Evolutionary conservation across 176 grass and related monocot species (phyloP), one percentile per base, ranked within the genome.

Genomic region (Cymbopogon citratus): DNA sequence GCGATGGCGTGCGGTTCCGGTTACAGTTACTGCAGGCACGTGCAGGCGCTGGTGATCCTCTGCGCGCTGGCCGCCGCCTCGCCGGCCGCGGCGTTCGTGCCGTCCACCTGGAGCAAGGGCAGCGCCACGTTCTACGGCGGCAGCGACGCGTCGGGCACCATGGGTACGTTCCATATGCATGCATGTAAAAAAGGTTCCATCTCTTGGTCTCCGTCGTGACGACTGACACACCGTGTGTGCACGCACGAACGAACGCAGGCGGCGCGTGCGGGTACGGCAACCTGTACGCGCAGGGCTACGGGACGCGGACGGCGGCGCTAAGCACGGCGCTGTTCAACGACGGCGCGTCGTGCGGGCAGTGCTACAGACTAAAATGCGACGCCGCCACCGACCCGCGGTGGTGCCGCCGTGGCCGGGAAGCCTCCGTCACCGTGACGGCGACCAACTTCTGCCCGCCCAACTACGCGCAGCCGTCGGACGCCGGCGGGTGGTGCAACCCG

Each of bases 371-470:
- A 0, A 27, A 25, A 15, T 78, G 75, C 75, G 75, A 78, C 75
- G 38, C 59, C 0, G 0, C 59, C 2, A 1, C 75, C 2, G 75
- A 78, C 38, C 38, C 75, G 2, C 57, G 7, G 23, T 78, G 75
- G 76, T 78, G 76, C 76, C 76, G 75, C 12, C 24, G 25, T 0
- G 75, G 75, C 6, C 57, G 14, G 0, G 75, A 60, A 14, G 24
- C 43, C 0, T 86, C 77, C 2, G 14, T 88, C 18, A 86, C 83
- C 9, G 7, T 88, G 12, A 89, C 87, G 1, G 87, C 78, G 3
- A 89, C 87, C 41, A 85, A 89, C 77, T 77, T 80, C n/a, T 85
- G 87, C 87, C 87, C 87, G 27, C 82, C 87, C 2, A 89, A 89
- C 71, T 85, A 75, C 48, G 60, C 57, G 75, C 49, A 1, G 0